phyloP scores from a whole-genome alignment of 345 rosid species.

The Erodium maritimum region DNA sequence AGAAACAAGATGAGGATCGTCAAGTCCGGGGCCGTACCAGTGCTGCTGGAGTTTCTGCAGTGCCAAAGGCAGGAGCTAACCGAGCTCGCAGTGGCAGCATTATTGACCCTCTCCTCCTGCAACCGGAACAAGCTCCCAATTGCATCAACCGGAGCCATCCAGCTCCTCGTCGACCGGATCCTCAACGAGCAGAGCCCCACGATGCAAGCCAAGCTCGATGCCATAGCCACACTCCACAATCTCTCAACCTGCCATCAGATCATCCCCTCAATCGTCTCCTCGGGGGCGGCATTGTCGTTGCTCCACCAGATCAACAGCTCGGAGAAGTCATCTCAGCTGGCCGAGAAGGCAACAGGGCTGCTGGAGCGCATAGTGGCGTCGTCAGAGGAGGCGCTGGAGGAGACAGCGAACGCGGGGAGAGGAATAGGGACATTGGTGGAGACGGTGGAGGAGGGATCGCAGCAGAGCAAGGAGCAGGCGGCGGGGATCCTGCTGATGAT shows the following conservation, averaged over 20 bases:
- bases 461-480: constrained; percentile 55
- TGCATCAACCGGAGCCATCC: constrained; percentile 44
- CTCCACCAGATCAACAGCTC: constrained; percentile 31
- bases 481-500: constrained; percentile 48
- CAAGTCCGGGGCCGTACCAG: constrained; percentile 49
- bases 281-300: constrained; percentile 35
- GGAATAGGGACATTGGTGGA: constrained; percentile 56
- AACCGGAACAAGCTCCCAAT: constrained; percentile 47
- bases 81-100: constrained; percentile 46
- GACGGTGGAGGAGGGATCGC: constrained; percentile 65
- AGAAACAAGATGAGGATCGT: constrained; percentile 70
- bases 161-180: constrained; percentile 30
- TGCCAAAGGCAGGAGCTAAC: constrained; percentile 23
- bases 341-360: constrained; percentile 48
- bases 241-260: constrained; percentile 53
- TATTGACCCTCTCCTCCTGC: constrained; percentile 66
- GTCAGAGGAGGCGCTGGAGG: constrained; percentile 29
- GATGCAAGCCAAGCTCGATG: constrained; percentile 42
- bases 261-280: constrained; percentile 37
- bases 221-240: constrained; percentile 62
- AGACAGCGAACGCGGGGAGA: constrained; percentile 22
- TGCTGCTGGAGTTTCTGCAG: constrained; percentile 43
- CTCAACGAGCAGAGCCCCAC: constrained; percentile 8
- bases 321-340: constrained; percentile 37
- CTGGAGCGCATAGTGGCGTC: constrained; percentile 32